phyloP scores from a whole-genome alignment of 2,329 filamentous ascomycete species.

The Trichoderma koningii region DNA sequence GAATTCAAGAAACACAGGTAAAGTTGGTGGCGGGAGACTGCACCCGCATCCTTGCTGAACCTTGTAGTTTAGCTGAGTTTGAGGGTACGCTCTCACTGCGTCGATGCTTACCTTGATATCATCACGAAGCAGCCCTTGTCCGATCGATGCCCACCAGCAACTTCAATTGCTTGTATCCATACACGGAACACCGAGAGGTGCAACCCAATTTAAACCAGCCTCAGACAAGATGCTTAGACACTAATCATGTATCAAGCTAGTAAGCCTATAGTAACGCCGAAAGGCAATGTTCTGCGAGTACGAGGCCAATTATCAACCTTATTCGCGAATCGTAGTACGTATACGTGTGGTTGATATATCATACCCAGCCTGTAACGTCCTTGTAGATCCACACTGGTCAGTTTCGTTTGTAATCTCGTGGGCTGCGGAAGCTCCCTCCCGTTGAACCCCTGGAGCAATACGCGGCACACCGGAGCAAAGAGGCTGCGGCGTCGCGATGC shows the following conservation, averaged over 20 bases:
- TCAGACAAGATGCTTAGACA: background rate
- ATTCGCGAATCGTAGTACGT: background rate
- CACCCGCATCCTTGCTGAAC: background rate
- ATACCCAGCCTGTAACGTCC: background rate
- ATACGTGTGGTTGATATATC: background rate
- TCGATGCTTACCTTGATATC: background rate
- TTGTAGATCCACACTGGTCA: slow-evolving; percentile 1
- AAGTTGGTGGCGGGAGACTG: background rate
- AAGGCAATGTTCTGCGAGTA: background rate
- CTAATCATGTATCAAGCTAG: background rate
- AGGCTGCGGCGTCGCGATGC: background rate
- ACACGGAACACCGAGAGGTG: too few species aligned
- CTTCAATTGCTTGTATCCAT: background rate
- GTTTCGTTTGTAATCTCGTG: slow-evolving; percentile 9
- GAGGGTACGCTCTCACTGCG: too few species aligned
- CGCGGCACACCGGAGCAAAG: background rate
- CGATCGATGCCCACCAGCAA: background rate
- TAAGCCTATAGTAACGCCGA: background rate
- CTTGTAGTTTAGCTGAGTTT: background rate
- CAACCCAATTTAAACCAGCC: background rate
- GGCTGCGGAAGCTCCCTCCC: background rate
- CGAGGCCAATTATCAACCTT: too few species aligned
- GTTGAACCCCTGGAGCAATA: background rate
- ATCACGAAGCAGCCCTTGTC: background rate
- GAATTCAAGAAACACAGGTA: background rate